Conservation (phyloP, 176 grass and related monocot genomes). For the Zea luxurians region DNA sequence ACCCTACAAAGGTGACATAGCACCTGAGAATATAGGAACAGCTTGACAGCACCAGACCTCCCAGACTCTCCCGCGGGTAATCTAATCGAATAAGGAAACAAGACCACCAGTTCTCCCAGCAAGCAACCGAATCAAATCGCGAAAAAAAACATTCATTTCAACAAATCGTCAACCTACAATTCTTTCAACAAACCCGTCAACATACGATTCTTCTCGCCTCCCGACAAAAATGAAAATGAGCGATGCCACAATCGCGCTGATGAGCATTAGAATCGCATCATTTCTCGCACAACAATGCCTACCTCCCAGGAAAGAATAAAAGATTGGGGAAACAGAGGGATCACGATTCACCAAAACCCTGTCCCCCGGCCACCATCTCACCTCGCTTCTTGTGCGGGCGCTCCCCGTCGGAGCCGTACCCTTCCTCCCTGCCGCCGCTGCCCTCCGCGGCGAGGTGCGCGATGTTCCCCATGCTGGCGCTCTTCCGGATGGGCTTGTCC, state of each 20-base stretch:
- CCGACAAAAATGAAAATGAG: neutral
- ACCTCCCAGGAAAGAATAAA: neutral
- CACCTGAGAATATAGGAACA: neutral
- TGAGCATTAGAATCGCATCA: neutral
- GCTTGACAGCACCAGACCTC: neutral
- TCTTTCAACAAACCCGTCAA: neutral
- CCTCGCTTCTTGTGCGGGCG: constrained; percentile 46
- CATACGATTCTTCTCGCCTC: neutral
- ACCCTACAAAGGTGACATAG: neutral
- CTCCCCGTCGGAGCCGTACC: constrained; percentile 63
- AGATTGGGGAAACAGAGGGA: neutral
- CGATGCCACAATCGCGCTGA: neutral
- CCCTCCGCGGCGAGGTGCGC: constrained; percentile 37
- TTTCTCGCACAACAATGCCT: neutral
- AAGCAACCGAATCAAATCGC: constrained; percentile 15
- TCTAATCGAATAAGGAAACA: neutral
- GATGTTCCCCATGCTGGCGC: constrained; percentile 61
- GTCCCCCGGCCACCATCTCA: neutral
- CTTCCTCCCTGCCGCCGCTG: constrained; percentile 37
- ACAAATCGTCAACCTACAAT: neutral
- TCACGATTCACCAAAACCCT: neutral
- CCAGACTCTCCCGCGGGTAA: neutral
- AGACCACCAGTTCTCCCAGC: neutral
- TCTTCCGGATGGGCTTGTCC: constrained; percentile 53
- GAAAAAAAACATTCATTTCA: neutral